phyloP scores from a whole-genome alignment of 352 stramenopile genomes.

The Phytopythium cucurbitacearum region DNA sequence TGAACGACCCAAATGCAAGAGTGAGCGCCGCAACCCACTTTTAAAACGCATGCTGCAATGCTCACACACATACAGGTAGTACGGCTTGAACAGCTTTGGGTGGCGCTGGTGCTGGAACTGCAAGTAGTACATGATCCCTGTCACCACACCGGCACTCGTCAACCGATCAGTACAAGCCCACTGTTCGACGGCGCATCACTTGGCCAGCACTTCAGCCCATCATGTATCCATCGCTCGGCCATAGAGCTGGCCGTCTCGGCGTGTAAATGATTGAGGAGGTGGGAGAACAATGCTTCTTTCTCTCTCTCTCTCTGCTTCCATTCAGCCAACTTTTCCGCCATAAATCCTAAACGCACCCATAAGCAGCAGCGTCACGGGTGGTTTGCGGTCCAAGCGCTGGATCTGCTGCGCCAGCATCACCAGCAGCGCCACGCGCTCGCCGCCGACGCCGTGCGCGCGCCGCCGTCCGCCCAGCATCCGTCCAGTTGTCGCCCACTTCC shows the following conservation, averaged over 20 bases:
- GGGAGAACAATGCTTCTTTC: not conserved
- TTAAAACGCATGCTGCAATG: not conserved
- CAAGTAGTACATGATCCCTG: constrained; percentile 50
- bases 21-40: not conserved
- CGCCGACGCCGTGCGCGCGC: constrained; percentile 9
- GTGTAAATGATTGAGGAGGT: not conserved
- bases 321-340: constrained; percentile 1
- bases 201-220: too few species aligned
- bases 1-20: constrained; percentile 17
- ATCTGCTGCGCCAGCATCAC: constrained; percentile 41
- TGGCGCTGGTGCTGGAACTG: constrained; percentile 46
- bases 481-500: too few species aligned
- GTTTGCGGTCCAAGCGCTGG: constrained; percentile 56
- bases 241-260: too few species aligned
- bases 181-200: too few species aligned
- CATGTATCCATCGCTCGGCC: too few species aligned
- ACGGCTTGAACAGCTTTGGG: constrained; percentile 27
- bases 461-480: constrained; percentile 4
- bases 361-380: constrained; percentile 39
- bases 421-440: constrained; percentile 18
- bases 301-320: not conserved
- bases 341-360: constrained; percentile 24
- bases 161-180: too few species aligned
- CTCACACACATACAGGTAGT: constrained; percentile 39
- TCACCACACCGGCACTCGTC: too few species aligned